Evolutionary conservation across 768 basidiomycete species (phyloP), one percentile per base, ranked within the genome.

Genomic region (Filobasidium wieringae): DNA sequence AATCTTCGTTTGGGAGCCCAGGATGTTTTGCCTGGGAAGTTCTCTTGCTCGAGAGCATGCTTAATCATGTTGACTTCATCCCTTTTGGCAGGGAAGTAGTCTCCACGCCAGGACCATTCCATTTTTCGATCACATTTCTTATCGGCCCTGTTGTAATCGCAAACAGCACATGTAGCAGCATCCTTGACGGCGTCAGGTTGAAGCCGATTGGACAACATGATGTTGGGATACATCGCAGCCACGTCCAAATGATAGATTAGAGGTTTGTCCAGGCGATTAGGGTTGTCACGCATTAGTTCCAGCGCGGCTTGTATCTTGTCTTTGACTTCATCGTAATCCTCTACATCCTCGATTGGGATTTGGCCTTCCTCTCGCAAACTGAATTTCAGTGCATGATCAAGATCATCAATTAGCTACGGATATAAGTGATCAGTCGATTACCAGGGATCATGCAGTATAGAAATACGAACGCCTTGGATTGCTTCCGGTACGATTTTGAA

Each of bases 181-280:
- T 92, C 89, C 9, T 96, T 86, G 77, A 97, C 87, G 1, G 95
- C 95, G 75, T 99, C 95, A 1, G 95, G 95, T 66, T 99, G 95
- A 1, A 99, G 80, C 32, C 95, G 88, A 71, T 99, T 99, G 17
- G 92, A 96, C 78, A 99, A 84, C 95, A 99, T 99, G 81, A 99
- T 97, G 74, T 97, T 99, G 57, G 95, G 95, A 72, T 99, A 97
- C 95, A 99, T 99, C 62, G 95, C 95, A 2, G 95, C 95, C 62
- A 99, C 95, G 68, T 99, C 95, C 67, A 97, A 76, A 74, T 99
- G 95, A 75, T 99, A 99, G 69, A 99, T 97, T 62, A 97, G 82
- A 0, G 95, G 95, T 12, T 84, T 87, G 76, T 97, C 92, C 40
- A 79, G 78, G 14, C 93, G 87, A 54, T 83, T 80, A 0, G 95